Evolutionary conservation across 2,329 filamentous ascomycete genomes (phyloP).

Genomic region (Trichoderma sp.): DNA sequence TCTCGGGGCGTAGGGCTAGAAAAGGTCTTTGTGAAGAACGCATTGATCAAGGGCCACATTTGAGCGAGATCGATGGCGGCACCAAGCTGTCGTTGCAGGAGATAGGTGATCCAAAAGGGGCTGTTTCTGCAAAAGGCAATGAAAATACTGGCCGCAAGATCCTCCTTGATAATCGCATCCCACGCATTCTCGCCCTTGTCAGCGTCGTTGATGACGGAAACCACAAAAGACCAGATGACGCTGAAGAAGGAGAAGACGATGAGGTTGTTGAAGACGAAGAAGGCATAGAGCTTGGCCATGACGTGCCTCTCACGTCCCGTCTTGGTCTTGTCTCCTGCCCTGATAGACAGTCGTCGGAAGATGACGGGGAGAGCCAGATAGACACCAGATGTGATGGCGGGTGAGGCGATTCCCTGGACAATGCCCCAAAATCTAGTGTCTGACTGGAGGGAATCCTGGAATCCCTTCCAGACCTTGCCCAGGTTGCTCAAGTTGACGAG

Average conservation of each 20-base stretch:
- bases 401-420: constrained; percentile 88
- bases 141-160: constrained; percentile 67
- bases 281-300: constrained; percentile 84
- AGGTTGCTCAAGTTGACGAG: constrained; percentile 82
- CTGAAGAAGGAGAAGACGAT: constrained; percentile 93
- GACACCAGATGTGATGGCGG: constrained; percentile 81
- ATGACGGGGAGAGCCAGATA: constrained; percentile 88
- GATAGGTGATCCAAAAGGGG: constrained; percentile 91
- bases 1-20: constrained; percentile 85
- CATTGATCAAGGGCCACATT: constrained; percentile 78
- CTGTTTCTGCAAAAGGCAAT: constrained; percentile 78
- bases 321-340: constrained; percentile 87
- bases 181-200: constrained; percentile 62
- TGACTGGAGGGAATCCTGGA: constrained; percentile 62
- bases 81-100: constrained; percentile 89
- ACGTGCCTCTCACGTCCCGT: constrained; percentile 91
- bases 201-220: constrained; percentile 62
- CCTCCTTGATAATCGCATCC: constrained; percentile 65
- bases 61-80: constrained; percentile 94
- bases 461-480: constrained; percentile 75
- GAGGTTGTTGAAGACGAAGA: constrained; percentile 97
- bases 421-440: constrained; percentile 76
- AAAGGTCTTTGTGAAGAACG: constrained; percentile 83
- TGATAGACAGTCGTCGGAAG: constrained; percentile 82
- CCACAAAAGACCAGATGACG: constrained; percentile 73